Base-by-base conservation (phyloP, 116 monocot genomes). In the Phalaenopsis hybrid region DNA sequence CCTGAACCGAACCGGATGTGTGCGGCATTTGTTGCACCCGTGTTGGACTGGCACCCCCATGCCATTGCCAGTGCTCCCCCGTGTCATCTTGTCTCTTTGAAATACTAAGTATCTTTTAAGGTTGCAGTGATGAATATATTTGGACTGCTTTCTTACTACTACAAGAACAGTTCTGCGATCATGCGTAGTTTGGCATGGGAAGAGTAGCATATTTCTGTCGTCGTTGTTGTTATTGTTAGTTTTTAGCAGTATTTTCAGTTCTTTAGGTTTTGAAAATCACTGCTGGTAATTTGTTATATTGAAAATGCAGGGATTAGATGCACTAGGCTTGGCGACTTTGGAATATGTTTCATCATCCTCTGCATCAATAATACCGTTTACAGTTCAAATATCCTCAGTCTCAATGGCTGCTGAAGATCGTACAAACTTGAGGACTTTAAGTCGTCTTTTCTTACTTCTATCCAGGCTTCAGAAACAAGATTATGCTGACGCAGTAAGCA, bases 271-370 rank as follows among this genome's bases (percentile, higher is more conserved):
- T 65, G 65, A 65, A 23, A 65, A 65, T 52, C 15, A 52, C n/a
- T 65, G 21, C 65, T 8, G 65, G 23, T 65, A 65, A 65, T 10
- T 21, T 65, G 65, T 21, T 23, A 65, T 65, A 23, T 9, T 65
- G 65, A 65, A 75, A 75, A 79, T 80, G 44, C 82, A 94, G 97
- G 97, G 97, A 81, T 83, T 94, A 44, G 97, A 98, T 98, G 95
- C 97, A 79, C 92, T 98, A 83, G 88, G 90, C 31, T 76, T 93
- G 49, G 97, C 89, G 7, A 85, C 92, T 5, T 41, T 97, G 84
- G 89, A 87, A 48, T 86, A 85, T 74, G 59, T 89, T 10, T 81
- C 90, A 65, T 86, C 84, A 52, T 72, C 82, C 58, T 87, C 88
- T 88, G 81, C 94, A 85, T 88, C 92, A 82, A 92, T 88, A 70